Conservation (phyloP, 306 rosid genomes). For the Casuarina cunninghamiana region DNA sequence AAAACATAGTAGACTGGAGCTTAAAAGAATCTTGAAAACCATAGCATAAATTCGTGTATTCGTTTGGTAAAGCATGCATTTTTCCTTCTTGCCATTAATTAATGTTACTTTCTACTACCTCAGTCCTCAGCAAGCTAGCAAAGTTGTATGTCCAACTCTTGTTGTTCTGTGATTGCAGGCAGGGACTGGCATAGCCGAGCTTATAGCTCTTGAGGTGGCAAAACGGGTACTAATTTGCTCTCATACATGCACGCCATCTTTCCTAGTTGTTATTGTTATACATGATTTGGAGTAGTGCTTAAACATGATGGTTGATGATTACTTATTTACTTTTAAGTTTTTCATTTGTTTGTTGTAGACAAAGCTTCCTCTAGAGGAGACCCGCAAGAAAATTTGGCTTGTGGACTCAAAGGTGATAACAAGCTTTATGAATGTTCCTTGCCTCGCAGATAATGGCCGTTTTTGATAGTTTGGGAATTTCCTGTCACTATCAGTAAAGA, state of each 20-base stretch:
- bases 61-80: background rate
- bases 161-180: slow-evolving; percentile 54
- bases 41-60: background rate
- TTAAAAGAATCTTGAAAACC: background rate
- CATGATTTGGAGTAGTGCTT: background rate
- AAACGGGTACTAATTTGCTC: slow-evolving; percentile 46
- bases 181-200: slow-evolving; percentile 94
- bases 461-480: background rate
- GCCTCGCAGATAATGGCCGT: background rate
- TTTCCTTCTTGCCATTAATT: background rate
- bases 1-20: background rate
- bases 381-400: slow-evolving; percentile 88
- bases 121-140: background rate
- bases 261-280: background rate
- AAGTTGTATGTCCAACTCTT: slow-evolving; percentile 18
- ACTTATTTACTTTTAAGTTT: background rate
- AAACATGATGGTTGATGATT: slow-evolving; percentile 14
- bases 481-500: background rate
- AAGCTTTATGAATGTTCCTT: slow-evolving; percentile 12
- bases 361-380: slow-evolving; percentile 69
- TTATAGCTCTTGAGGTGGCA: slow-evolving; percentile 89
- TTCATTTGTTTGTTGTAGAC: slow-evolving; percentile 42
- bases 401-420: slow-evolving; percentile 82
- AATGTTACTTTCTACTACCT: background rate
- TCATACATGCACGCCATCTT: background rate